Percentiles rank a stretch among this genome's conserved stretches.
phyloP scores from a whole-genome alignment of 805 yeast genomes.

The Candida endomychidarum region DNA sequence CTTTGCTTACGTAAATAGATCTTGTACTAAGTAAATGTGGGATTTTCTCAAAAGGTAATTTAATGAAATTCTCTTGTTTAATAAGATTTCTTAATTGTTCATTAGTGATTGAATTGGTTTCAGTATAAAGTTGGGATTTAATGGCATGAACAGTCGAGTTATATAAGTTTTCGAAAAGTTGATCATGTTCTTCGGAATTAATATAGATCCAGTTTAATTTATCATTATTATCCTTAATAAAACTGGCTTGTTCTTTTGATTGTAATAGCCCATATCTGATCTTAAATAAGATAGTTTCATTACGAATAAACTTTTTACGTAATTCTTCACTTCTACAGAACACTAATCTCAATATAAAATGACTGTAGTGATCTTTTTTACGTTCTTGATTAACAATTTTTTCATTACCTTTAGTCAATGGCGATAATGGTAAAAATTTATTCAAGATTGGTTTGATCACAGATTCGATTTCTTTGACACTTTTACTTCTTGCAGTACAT shows the following conservation, averaged over 20 bases:
- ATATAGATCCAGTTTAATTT: slow-evolving; percentile 75
- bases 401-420: slow-evolving; percentile 28
- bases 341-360: slow-evolving; percentile 82
- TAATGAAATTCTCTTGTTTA: slow-evolving; percentile 66
- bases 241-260: slow-evolving; percentile 64
- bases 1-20: slow-evolving; percentile 62
- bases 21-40: slow-evolving; percentile 75
- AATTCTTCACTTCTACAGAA: slow-evolving; percentile 86
- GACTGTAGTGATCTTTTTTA: slow-evolving; percentile 89
- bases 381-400: slow-evolving; percentile 54
- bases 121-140: slow-evolving; percentile 33
- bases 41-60: slow-evolving; percentile 85
- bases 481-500: slow-evolving; percentile 61
- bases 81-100: slow-evolving; percentile 55
- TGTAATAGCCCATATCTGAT: slow-evolving; percentile 68
- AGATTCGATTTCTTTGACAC: slow-evolving; percentile 62
- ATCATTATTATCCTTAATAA: slow-evolving; percentile 53
- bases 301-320: slow-evolving; percentile 71
- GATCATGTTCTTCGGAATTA: slow-evolving; percentile 56
- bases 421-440: slow-evolving; percentile 62
- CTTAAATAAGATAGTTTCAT: slow-evolving; percentile 74
- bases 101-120: slow-evolving; percentile 36
- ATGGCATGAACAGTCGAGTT: slow-evolving; percentile 54
- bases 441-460: slow-evolving; percentile 64
- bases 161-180: slow-evolving; percentile 48